A percentile compares a stretch with the other conserved stretches of the same genome.
Conservation (phyloP, 441 rosid species). For the Biscutella laevigata region DNA sequence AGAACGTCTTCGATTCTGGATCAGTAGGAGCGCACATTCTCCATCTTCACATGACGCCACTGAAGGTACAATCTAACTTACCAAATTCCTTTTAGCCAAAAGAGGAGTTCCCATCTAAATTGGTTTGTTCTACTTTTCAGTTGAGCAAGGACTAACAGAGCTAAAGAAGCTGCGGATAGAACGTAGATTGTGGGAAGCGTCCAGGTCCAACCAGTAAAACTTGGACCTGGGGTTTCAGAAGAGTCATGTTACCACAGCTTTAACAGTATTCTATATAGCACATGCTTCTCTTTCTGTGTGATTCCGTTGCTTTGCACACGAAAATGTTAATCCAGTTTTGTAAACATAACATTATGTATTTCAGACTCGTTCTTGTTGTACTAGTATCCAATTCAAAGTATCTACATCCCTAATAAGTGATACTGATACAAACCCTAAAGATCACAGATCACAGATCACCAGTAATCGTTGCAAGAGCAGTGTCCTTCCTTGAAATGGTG, state of each 20-base stretch:
- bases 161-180: conserved; percentile 40
- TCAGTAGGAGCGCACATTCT: conserved; percentile 51
- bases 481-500: conserved; percentile 48
- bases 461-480: conserved; percentile 58
- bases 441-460: conserved; percentile 42
- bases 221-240: background rate
- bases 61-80: conserved; percentile 36
- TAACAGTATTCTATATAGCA: conserved; percentile 16
- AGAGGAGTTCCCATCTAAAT: background rate
- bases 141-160: conserved; percentile 43
- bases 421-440: background rate
- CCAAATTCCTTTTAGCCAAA: background rate
- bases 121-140: conserved; percentile 21
- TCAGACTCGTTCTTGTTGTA: conserved; percentile 7
- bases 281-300: conserved; percentile 10
- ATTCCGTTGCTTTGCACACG: conserved; percentile 11
- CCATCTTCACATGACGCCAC: conserved; percentile 59
- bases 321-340: conserved; percentile 27
- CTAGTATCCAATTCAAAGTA: background rate
- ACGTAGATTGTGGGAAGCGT: conserved; percentile 44
- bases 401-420: too few relatives aligned
- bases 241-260: conserved; percentile 17
- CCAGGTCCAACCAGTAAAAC: conserved; percentile 30
- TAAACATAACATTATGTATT: too few relatives aligned
- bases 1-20: conserved; percentile 59